Evolutionary conservation across 2,329 filamentous ascomycete species (phyloP), one percentile per base, ranked within the genome.

Genomic region (Decorospora gaudefroyi): DNA sequence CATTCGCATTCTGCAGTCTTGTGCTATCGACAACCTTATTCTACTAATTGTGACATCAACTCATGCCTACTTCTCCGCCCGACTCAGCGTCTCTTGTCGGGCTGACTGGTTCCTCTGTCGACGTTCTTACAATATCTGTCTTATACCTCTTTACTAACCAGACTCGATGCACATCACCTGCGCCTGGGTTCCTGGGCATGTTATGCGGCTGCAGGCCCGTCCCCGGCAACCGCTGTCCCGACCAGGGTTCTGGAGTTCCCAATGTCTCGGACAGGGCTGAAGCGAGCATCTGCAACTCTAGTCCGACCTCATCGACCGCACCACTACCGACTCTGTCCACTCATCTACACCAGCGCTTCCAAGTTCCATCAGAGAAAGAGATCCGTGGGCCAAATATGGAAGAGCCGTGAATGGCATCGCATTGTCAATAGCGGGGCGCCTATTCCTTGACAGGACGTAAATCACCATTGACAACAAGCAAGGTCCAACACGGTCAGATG

Each of bases 361-460:
- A 55, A 28, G 55, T 54, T 51, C 47, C 16, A n/a, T n/a, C n/a
- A n/a, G n/a, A n/a, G 46, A 46, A 31, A 42, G 30, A 28, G 42
- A 40, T 32, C 46, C 38, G 42, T 48, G 49, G 40, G 33, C 31
- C 34, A 43, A 41, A 43, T 42, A 49, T 49, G 56, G 55, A 64
- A 64, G n/a, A n/a, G n/a, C n/a, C n/a, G n/a, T n/a, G n/a, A n/a
- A 64, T 56, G 57, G 64, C 57, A 64, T 54, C 35, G 42, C 46
- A 15, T 27, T 30, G 21, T 31, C 36, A 42, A 49, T 42, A 55
- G 29, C 41, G 58, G 53, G 62, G n/a, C 58, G 57, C 56, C 56
- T 42, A 33, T 37, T 37, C 19, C 37, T 48, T n/a, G 51, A 49
- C 41, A 48, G 46, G 40, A 35, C 29, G 41, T 29, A 25, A 30